Evolutionary conservation across 2,329 filamentous ascomycete genomes (phyloP), one percentile per base, ranked within the genome.

Genomic region (Fusarium sulawesiense): DNA sequence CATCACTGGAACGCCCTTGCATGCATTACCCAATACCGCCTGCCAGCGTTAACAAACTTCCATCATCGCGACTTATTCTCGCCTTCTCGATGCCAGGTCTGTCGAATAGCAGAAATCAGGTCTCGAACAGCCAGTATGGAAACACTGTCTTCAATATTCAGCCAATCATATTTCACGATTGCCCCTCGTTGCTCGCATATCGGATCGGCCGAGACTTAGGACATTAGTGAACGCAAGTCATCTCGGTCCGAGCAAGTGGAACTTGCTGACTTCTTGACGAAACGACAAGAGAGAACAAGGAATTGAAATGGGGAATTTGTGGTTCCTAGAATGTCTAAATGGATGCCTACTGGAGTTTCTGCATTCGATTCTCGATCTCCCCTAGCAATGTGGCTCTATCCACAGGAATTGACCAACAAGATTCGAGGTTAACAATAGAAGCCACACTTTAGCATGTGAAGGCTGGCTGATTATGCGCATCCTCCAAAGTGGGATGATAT

Each of bases 391-490:
- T 66, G 70, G 59, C 47, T 48, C 59, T 42, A 42, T 10, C 47
- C 21, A 40, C 51, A 44, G 25, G 47, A 47, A 64, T 60, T 49
- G 41, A 44, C 47, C 44, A 63, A 44, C 37, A 45, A 23, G 41
- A 60, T 50, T 34, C 44, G 21, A 25, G 34, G 51, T 42, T 51
- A 56, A 54, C 49, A 58, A 50, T 59, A 50, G 61, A 62, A 58
- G 40, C 45, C 44, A 40, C 47, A n/a, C 49, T 59, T 30, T 60
- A 60, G 55, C 71, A 74, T 74, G 72, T 74, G 72, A 74, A 71
- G 60, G 47, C 37, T 47, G 49, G 56, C 37, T 45, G 40, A n/a
- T 40, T 55, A 30, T 47, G 29, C 37, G 49, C 42, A 50, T 60
- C 58, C 58, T 60, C 14, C 12, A 46, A 42, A 25, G 34, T 47